Percentiles rank a stretch among this genome's conserved stretches.
Conservation (phyloP, 2,329 filamentous ascomycete species). For the Xylariomycetidae sp. region DNA sequence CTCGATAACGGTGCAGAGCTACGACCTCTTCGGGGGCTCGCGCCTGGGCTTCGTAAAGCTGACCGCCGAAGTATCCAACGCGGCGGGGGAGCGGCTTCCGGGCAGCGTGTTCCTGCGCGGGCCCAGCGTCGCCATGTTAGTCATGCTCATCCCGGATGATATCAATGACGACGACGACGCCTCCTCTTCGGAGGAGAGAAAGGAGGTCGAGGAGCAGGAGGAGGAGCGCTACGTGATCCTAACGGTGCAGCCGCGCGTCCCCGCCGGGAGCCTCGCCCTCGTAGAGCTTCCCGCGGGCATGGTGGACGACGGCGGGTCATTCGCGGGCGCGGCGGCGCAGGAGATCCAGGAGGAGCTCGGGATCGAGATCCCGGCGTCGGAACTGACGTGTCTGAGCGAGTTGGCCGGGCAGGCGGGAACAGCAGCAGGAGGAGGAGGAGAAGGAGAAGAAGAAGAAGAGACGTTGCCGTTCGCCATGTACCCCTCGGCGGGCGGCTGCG, state of each 20-base stretch:
- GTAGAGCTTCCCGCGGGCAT: constrained; percentile 56
- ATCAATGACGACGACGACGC: background rate
- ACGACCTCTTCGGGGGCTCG: constrained; percentile 43
- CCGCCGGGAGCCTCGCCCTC: constrained; percentile 50
- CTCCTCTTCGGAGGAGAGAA: too few species aligned
- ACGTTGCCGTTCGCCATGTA: constrained; percentile 46
- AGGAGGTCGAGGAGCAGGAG: constrained; percentile 4
- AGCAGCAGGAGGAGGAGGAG: background rate
- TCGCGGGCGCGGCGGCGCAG: constrained; percentile 52
- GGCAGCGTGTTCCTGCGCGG: constrained; percentile 54
- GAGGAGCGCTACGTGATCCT: constrained; percentile 52
- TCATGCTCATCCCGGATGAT: constrained; percentile 53
- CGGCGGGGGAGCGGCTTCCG: constrained; percentile 44
- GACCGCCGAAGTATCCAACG: constrained; percentile 42
- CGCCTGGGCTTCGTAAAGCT: constrained; percentile 56
- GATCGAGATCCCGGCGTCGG: constrained; percentile 42
- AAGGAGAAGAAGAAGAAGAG: constrained; percentile 19
- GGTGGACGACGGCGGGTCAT: constrained; percentile 50
- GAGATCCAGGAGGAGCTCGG: constrained; percentile 60
- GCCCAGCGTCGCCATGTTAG: constrained; percentile 56
- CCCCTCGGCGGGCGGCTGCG: constrained; percentile 55
- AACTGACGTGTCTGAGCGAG: constrained; percentile 49
- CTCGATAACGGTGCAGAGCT: constrained; percentile 47
- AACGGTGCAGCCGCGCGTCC: constrained; percentile 55
- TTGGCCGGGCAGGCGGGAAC: constrained; percentile 23